Base-by-base conservation (phyloP, 345 rosid species). In the Lenwebbia sp. region DNA sequence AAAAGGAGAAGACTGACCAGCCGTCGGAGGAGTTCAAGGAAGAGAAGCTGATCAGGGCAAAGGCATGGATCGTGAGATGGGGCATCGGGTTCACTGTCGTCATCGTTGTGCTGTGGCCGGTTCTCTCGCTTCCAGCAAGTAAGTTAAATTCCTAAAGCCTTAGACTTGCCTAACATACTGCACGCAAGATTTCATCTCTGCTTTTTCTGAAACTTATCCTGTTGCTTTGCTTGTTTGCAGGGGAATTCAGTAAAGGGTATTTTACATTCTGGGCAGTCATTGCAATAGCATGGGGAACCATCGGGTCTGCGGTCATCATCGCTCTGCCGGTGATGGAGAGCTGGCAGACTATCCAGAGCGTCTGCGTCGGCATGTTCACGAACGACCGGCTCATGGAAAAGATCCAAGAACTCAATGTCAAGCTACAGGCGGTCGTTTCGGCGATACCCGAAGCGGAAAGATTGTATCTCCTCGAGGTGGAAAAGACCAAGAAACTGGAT, bases 191-290 rank as follows among this genome's bases (percentile, higher is more conserved):
- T 13, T 50, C 10, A 19, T 25, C 54, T 40, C n/a, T 55, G 37
- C 30, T 33, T 28, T 85, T 85, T 51, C 83, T 40, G 86, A 50
- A 74, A 30, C 55, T 17, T 41, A 11, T 17, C 28, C 33, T 70
- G 40, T 12, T 55, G 44, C 23, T 40, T 51, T 7, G 41, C 75
- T 22, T 81, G 25, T 56, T 57, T 91, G 91, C 92, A 93, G 95
- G 90, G 78, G 91, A 89, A 52, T 96, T 94, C 87, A 91, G 94
- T 83, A 86, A 85, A 81, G 99, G 96, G 50, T 96, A 96, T 85
- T 96, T 95, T 90, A 92, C 95, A 85, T 96, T 96, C 85, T 96
- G 99, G 99, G 95, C 97, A 5, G 93, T 93, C 10, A 90, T 96
- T 65, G 93, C 98, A 5, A 88, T 96, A 56, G 97, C 94, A 5